A percentile compares a stretch with the other conserved stretches of the same genome.
phyloP scores from a whole-genome alignment of 2,329 filamentous ascomycete genomes.

The Fusarium musae region DNA sequence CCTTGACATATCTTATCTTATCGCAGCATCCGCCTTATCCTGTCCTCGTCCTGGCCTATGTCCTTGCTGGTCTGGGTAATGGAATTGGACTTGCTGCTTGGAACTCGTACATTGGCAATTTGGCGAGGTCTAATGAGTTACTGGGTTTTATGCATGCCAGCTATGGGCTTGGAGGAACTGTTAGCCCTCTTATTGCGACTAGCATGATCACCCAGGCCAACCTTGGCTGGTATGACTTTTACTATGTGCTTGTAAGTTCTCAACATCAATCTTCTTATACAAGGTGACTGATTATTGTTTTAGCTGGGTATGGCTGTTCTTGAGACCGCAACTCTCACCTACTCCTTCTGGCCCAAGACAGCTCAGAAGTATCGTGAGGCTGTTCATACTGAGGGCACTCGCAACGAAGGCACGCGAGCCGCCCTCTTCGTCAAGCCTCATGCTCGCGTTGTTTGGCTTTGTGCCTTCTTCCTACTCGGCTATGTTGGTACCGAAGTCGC shows the following conservation, averaged over 20 bases:
- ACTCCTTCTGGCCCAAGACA: conserved; percentile 71
- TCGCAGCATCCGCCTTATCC: conserved; percentile 75
- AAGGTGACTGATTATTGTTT: rapidly evolving
- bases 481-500: conserved; percentile 83
- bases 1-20: conserved; percentile 71
- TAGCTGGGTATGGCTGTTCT: conserved; percentile 9
- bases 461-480: conserved; percentile 75
- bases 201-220: conserved; percentile 72
- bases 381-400: conserved; percentile 37
- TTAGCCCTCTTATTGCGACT: conserved; percentile 77
- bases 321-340: conserved; percentile 50
- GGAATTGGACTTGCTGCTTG: conserved; percentile 69
- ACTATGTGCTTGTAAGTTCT: conserved; percentile 63
- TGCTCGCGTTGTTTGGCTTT: conserved; percentile 72
- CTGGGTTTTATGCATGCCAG: conserved; percentile 75
- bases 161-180: conserved; percentile 74
- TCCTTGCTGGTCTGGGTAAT: conserved; percentile 76
- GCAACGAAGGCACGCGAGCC: conserved; percentile 24
- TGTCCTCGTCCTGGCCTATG: conserved; percentile 71
- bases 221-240: conserved; percentile 76
- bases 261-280: rapidly evolving
- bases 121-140: conserved; percentile 76
- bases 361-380: conserved; percentile 62
- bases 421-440: conserved; percentile 55
- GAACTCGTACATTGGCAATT: conserved; percentile 69